These are phyloP conservation scores for Ustanciosporium gigantosporum DNA, from an alignment of 1,284 basidiomycete species.

Conservation along the genomic window DNA sequence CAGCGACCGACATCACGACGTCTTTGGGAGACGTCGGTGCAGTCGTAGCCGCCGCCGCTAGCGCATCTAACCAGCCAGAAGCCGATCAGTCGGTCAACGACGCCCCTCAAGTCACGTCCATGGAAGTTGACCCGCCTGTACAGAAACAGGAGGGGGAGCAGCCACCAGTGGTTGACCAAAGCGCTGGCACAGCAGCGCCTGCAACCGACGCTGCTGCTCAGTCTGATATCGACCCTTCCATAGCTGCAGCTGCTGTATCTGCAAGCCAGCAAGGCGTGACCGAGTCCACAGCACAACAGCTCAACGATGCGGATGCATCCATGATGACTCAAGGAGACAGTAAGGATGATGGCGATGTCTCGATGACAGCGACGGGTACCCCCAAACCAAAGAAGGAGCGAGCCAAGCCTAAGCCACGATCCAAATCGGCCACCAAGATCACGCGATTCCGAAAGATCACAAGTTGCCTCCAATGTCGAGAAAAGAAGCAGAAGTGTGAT, in stretches of 20 bases:
- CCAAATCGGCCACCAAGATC: constrained; percentile 48
- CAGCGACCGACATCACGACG: constrained; percentile 9
- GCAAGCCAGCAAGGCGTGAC: not conserved
- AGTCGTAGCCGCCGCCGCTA: constrained; percentile 33
- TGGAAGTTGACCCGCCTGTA: constrained; percentile 23
- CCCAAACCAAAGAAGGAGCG: constrained; percentile 41
- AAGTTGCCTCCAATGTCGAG: constrained; percentile 48
- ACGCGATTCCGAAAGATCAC: constrained; percentile 52
- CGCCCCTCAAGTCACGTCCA: constrained; percentile 11
- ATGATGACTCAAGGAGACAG: constrained; percentile 18
- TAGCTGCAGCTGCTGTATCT: constrained; percentile 6
- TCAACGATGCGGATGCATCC: constrained; percentile 20
- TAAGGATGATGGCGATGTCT: constrained; percentile 12
- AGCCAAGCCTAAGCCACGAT: constrained; percentile 42
- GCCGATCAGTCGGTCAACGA: constrained; percentile 12
- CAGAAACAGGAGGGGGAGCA: constrained; percentile 1
- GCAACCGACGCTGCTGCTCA: constrained; percentile 3
- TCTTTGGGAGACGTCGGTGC: constrained; percentile 34
- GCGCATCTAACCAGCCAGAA: constrained; percentile 22
- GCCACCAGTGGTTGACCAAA: not conserved
- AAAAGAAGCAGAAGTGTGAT: constrained; percentile 56
- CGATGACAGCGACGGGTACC: constrained; percentile 13
- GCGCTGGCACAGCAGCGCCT: not conserved
- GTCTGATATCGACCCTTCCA: constrained; percentile 26
- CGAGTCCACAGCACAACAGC: not conserved